These are phyloP conservation scores for Verbena officinalis DNA, from an alignment of 257 asterid species.

Conservation along the genomic window DNA sequence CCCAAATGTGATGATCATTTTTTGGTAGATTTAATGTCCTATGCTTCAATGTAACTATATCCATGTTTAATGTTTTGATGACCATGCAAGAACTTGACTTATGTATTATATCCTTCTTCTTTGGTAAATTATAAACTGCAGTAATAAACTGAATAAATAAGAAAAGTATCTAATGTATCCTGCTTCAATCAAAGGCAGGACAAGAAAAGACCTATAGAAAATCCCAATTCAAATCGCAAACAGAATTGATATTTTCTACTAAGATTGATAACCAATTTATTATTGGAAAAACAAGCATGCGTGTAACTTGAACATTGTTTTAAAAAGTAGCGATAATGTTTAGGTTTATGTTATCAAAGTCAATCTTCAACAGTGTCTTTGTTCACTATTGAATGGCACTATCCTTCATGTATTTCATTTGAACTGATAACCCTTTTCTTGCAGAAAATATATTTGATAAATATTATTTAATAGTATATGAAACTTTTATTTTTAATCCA, in stretches of 20 bases:
- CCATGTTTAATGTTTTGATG: not conserved
- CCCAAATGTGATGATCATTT: too few relatives aligned
- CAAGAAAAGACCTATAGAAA: not conserved
- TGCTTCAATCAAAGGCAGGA: too few relatives aligned
- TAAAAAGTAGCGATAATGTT: constrained; percentile 1
- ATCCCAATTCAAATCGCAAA: not conserved
- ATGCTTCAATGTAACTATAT: not conserved
- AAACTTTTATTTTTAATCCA: not conserved
- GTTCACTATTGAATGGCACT: not conserved
- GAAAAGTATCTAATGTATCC: too few relatives aligned
- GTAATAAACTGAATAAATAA: too few relatives aligned
- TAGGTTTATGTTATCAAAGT: constrained; percentile 15
- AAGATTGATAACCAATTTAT: not conserved
- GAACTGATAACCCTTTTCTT: not conserved
- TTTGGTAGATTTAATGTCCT: too few relatives aligned
- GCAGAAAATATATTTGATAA: not conserved
- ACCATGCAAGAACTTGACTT: not conserved
- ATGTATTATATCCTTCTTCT: not conserved
- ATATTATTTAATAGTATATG: not conserved
- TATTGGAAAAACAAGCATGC: constrained; percentile 12
- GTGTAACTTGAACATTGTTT: not conserved
- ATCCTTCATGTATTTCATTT: not conserved
- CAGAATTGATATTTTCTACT: not conserved
- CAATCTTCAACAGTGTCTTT: not conserved
- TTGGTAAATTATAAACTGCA: too few relatives aligned